phyloP scores from a whole-genome alignment of 768 basidiomycete species.

The Pulveroboletus sp. region DNA sequence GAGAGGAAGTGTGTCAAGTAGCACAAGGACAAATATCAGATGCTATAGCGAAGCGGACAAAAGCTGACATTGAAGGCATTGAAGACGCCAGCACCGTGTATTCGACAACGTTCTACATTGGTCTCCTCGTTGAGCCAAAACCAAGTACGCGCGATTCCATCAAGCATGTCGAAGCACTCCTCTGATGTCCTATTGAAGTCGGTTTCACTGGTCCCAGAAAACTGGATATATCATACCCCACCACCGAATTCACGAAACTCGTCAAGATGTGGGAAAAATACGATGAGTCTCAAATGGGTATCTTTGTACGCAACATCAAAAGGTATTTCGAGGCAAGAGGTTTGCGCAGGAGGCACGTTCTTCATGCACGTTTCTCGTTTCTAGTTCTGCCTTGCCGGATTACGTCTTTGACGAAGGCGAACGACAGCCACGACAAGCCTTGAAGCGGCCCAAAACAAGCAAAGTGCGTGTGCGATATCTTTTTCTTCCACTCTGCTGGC shows the following conservation, averaged over 20 bases:
- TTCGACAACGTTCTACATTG: slow-evolving; percentile 98
- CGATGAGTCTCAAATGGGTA: slow-evolving; percentile 89
- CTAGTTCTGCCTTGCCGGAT: slow-evolving; percentile 76
- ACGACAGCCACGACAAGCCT: slow-evolving; percentile 63
- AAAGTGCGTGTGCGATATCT: slow-evolving; percentile 43
- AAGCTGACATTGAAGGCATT: slow-evolving; percentile 74
- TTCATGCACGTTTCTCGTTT: slow-evolving; percentile 19
- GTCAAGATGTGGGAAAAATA: slow-evolving; percentile 97
- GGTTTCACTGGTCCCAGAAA: slow-evolving; percentile 75
- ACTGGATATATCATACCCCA: slow-evolving; percentile 96
- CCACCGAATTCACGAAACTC: slow-evolving; percentile 89
- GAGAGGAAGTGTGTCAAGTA: slow-evolving; percentile 85
- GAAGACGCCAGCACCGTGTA: slow-evolving; percentile 78
- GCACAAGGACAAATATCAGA: slow-evolving; percentile 86
- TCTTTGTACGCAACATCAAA: slow-evolving; percentile 91
- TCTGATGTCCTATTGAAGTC: slow-evolving; percentile 44
- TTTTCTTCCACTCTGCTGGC: slow-evolving; percentile 12
- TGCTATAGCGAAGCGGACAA: slow-evolving; percentile 66
- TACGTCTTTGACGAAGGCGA: slow-evolving; percentile 81
- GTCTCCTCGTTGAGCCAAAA: slow-evolving; percentile 87
- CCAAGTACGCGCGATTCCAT: slow-evolving; percentile 57
- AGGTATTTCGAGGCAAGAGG: slow-evolving; percentile 46
- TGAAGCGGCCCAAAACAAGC: slow-evolving; percentile 69
- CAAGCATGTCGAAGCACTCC: slow-evolving; percentile 8
- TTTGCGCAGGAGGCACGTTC: slow-evolving; percentile 9